These are phyloP conservation scores for Litchi chinensis DNA, from an alignment of 345 rosid genomes.

Conservation along the genomic window DNA sequence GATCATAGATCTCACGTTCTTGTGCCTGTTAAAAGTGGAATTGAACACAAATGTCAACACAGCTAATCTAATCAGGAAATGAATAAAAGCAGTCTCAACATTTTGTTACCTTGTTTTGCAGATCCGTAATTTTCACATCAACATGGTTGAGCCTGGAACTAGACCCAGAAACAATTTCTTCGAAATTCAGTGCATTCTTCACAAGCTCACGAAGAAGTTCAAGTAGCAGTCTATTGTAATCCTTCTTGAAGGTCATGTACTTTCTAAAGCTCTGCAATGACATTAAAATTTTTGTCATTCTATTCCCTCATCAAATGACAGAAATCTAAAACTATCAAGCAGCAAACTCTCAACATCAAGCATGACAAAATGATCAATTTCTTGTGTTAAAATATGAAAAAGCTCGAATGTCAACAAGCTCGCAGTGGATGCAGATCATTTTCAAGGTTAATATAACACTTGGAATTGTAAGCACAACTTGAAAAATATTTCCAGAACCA, in stretches of 20 bases:
- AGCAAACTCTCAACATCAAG: not conserved
- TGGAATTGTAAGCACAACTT: not conserved
- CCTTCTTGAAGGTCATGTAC: constrained; percentile 91
- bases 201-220: constrained; percentile 80
- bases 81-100: not conserved
- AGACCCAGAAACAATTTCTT: constrained; percentile 80
- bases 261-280: constrained; percentile 81
- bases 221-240: constrained; percentile 77
- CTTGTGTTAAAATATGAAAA: not conserved
- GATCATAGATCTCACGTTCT: constrained; percentile 77
- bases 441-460: not conserved
- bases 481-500: not conserved
- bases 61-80: not conserved
- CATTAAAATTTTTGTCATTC: not conserved
- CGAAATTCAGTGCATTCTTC: constrained; percentile 77
- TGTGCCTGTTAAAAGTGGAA: constrained; percentile 59
- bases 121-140: constrained; percentile 76
- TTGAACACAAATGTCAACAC: constrained; percentile 6
- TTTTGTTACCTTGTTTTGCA: constrained; percentile 64
- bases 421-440: not conserved
- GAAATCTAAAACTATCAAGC: not conserved
- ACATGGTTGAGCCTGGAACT: constrained; percentile 60
- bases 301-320: not conserved
- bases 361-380: not conserved
- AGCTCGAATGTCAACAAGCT: not conserved